Evolutionary conservation across 2,329 filamentous ascomycete species (phyloP).

Genomic region (Samsoniella hepiali): DNA sequence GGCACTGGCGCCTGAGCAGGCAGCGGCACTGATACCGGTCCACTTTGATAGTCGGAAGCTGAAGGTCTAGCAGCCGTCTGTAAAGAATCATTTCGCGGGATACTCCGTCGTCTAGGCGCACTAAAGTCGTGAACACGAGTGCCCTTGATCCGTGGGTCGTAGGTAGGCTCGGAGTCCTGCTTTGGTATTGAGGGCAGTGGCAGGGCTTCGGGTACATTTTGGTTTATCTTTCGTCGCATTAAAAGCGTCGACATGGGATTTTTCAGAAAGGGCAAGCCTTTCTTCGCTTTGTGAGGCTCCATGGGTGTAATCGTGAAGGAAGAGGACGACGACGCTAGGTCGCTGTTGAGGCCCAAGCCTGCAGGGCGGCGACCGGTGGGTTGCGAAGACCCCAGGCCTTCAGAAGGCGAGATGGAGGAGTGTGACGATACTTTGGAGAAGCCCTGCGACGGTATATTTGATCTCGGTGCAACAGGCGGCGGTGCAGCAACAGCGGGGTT

Average conservation of each 20-base stretch:
- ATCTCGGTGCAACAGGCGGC: neutral
- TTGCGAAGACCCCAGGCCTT: neutral
- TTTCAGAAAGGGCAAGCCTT: constrained; percentile 48
- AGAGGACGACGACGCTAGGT: constrained; percentile 1
- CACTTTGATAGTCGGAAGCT: neutral
- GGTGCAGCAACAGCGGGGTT: constrained; percentile 2
- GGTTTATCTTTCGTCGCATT: constrained; percentile 46
- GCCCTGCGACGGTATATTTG: neutral
- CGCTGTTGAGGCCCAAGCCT: neutral
- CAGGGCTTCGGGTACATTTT: constrained; percentile 38
- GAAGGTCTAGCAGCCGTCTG: neutral
- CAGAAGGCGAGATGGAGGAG: constrained; percentile 9
- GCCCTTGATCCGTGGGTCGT: constrained; percentile 56
- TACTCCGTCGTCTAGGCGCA: constrained; percentile 42
- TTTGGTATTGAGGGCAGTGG: constrained; percentile 34
- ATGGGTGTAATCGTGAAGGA: constrained; percentile 7
- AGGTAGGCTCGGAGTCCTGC: constrained; percentile 37
- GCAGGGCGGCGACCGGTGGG: constrained; percentile 10
- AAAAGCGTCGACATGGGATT: constrained; percentile 52
- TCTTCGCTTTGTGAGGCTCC: constrained; percentile 38
- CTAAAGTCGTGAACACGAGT: constrained; percentile 59
- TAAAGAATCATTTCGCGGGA: neutral
- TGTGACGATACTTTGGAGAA: constrained; percentile 8
- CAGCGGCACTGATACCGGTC: neutral
- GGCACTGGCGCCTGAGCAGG: neutral